These are phyloP conservation scores for Verbascum thapsus DNA, from an alignment of 257 asterid species.

Conservation along the genomic window DNA sequence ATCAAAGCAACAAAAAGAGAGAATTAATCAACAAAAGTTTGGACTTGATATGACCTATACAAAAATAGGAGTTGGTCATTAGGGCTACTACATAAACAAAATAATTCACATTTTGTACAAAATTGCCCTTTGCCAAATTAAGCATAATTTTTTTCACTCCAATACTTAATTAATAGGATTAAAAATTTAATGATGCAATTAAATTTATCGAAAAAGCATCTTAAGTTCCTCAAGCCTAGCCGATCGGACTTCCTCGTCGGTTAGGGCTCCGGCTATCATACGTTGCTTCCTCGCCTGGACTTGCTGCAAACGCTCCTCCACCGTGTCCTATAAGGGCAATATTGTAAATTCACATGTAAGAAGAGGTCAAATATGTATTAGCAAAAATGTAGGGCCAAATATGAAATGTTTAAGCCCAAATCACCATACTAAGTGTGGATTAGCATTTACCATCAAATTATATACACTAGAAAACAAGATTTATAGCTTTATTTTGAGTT, in stretches of 20 bases:
- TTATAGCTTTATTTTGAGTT: no score
- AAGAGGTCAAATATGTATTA: no score
- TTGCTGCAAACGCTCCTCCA: slow-evolving; percentile 76
- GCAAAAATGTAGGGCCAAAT: no score
- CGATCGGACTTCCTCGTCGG: slow-evolving; percentile 81
- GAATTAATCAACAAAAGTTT: slow-evolving; percentile 5
- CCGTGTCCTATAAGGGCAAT: slow-evolving; percentile 57
- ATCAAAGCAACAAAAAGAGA: not conserved
- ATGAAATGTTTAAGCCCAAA: no score
- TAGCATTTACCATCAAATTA: no score
- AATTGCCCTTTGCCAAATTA: slow-evolving; percentile 19
- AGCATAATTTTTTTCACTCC: not conserved
- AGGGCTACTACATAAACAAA: slow-evolving; percentile 16
- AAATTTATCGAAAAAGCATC: slow-evolving; percentile 62
- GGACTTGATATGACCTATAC: not conserved
- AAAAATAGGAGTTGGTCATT: not conserved
- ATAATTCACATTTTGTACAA: slow-evolving; percentile 18
- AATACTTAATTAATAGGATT: not conserved
- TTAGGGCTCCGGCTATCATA: slow-evolving; percentile 79
- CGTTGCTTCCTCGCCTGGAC: slow-evolving; percentile 79
- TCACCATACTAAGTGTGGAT: no score
- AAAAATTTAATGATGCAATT: not conserved
- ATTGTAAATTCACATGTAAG: not conserved
- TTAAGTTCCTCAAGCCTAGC: slow-evolving; percentile 76
- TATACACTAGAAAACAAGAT: no score